Conservation (phyloP, 768 basidiomycete genomes). For the Lactarius deliciosus region DNA sequence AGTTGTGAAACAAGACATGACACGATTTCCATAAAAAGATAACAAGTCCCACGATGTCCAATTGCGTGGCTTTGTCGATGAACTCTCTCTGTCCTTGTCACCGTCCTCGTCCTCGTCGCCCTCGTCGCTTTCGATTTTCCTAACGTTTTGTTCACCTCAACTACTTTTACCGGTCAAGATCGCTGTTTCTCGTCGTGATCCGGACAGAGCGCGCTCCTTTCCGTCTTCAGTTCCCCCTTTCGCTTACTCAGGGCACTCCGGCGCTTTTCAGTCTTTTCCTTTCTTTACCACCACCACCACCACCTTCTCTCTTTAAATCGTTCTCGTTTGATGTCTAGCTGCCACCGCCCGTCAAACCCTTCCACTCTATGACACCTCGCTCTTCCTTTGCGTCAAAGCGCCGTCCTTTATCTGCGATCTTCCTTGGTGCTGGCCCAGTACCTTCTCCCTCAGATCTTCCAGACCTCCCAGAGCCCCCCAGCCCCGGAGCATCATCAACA, state of each 20-base stretch:
- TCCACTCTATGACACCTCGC: slow-evolving; percentile 50
- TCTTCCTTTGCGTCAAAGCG: slow-evolving; percentile 43
- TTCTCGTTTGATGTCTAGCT: slow-evolving; percentile 27
- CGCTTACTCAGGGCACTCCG: slow-evolving; percentile 1
- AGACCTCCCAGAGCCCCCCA: slow-evolving; percentile 66
- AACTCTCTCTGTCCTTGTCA: neutral
- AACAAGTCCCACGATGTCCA: slow-evolving; percentile 8
- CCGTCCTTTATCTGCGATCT: slow-evolving; percentile 63
- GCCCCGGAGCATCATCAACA: slow-evolving; percentile 51
- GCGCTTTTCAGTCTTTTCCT: slow-evolving; percentile 3
- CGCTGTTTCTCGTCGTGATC: slow-evolving; percentile 20
- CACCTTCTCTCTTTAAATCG: slow-evolving; percentile 6
- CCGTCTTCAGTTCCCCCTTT: slow-evolving; percentile 8
- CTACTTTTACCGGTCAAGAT: slow-evolving; percentile 9
- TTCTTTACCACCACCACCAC: neutral
- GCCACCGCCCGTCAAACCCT: slow-evolving; percentile 11
- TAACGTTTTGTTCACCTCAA: slow-evolving; percentile 1
- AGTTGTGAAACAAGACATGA: no score
- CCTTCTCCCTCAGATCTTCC: slow-evolving; percentile 37
- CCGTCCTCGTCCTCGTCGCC: neutral
- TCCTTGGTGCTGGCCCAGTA: slow-evolving; percentile 45
- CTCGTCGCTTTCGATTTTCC: neutral
- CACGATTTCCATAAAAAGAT: neutral
- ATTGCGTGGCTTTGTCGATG: neutral
- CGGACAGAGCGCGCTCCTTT: slow-evolving; percentile 12